Conservation (phyloP, 768 basidiomycete genomes). For the Scleroderma bovista region DNA sequence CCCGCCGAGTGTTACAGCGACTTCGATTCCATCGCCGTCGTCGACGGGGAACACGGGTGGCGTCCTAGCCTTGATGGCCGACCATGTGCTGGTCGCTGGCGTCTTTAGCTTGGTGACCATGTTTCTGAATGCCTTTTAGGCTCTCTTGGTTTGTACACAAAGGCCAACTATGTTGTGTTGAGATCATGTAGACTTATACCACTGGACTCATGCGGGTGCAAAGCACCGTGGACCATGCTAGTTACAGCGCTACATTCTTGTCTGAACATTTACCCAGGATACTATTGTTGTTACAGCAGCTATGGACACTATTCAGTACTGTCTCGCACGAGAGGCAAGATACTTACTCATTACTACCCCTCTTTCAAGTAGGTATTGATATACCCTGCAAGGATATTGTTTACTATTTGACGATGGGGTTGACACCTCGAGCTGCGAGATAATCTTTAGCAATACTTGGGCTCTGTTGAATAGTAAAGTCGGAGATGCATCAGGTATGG, state of each 20-base stretch:
- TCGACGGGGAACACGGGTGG: neutral
- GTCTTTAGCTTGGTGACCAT: neutral
- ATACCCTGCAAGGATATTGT: constrained; percentile 13
- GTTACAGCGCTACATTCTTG: neutral
- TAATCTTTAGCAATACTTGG: constrained; percentile 71
- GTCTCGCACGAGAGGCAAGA: constrained; percentile 8
- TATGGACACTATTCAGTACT: constrained; percentile 11
- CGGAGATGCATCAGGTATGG: neutral
- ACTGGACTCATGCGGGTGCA: neutral
- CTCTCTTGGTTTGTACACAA: too few species aligned
- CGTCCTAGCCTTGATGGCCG: neutral
- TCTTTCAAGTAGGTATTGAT: constrained; percentile 1
- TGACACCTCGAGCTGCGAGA: constrained; percentile 51
- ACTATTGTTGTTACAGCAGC: neutral
- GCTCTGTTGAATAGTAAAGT: constrained; percentile 38
- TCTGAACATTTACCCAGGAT: constrained; percentile 13
- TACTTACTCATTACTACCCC: constrained; percentile 1
- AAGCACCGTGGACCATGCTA: neutral
- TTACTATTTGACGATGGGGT: constrained; percentile 41
- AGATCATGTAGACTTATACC: neutral
- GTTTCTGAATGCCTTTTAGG: neutral
- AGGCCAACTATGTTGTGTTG: too few species aligned
- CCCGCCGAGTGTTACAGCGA: constrained; percentile 31
- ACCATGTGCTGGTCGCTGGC: neutral
- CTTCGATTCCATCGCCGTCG: neutral